phyloP scores from a whole-genome alignment of 179 eudicot species.

The Amaranthus tricolor region DNA sequence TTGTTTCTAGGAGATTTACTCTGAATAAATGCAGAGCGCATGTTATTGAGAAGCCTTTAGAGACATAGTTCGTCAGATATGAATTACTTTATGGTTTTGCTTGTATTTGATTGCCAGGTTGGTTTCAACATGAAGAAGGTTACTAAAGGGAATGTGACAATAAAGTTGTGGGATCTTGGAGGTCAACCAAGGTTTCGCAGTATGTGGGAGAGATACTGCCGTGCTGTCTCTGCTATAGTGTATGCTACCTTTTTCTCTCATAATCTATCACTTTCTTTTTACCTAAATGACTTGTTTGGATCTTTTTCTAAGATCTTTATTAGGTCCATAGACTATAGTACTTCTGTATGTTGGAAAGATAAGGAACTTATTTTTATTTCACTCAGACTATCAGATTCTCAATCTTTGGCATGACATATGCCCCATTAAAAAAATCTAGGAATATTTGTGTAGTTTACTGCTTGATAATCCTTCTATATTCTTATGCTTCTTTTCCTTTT shows the following conservation, averaged over 20 bases:
- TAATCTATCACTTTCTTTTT: neutral
- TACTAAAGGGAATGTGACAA: constrained; percentile 95
- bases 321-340: neutral
- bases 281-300: neutral
- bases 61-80: neutral
- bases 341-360: neutral
- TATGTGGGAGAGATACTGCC: constrained; percentile 99
- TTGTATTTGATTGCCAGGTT: constrained; percentile 48
- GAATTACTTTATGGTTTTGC: neutral
- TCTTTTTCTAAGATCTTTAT: neutral
- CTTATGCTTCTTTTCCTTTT: constrained; percentile 2
- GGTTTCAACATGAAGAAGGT: constrained; percentile 99
- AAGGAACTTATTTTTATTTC: neutral
- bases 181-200: constrained; percentile 99
- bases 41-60: neutral
- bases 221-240: constrained; percentile 99
- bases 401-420: neutral
- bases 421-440: neutral
- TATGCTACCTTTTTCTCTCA: constrained; percentile 35
- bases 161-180: constrained; percentile 99
- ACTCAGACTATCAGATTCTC: neutral
- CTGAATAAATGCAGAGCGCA: neutral
- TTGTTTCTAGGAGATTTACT: neutral
- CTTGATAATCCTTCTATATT: neutral
- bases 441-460: neutral